Base-by-base conservation (phyloP, 73 alveolate genomes). In the Diophrys appendiculata region DNA sequence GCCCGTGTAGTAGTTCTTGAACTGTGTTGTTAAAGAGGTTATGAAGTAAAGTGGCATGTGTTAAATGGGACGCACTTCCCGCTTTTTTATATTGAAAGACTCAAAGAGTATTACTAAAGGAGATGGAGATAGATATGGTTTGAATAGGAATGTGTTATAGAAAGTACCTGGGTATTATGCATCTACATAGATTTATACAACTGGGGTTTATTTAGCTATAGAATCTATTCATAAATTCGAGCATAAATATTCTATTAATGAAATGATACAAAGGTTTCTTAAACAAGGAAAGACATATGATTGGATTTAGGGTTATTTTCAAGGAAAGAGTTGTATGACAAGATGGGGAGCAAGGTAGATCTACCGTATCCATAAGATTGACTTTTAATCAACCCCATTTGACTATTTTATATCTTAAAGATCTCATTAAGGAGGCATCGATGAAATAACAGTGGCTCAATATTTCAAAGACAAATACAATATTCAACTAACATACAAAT, bases 111-210 rank as follows among this genome's bases (percentile, higher is more conserved):
- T n/a, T n/a, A n/a, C n/a, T n/a, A n/a, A n/a, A n/a, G n/a, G n/a
- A n/a, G n/a, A n/a, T n/a, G n/a, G n/a, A n/a, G n/a, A n/a, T n/a
- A n/a, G n/a, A n/a, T n/a, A n/a, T n/a, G n/a, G n/a, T n/a, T n/a
- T n/a, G n/a, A n/a, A n/a, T n/a, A n/a, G n/a, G n/a, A n/a, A n/a
- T n/a, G n/a, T n/a, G n/a, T n/a, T n/a, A n/a, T n/a, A n/a, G n/a
- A 72, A 52, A 30, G 34, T 81, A 43, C 89, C 89, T 33, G 68
- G 68, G 23, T 70, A 22, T 11, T 30, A 13, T 67, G 33, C 65
- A 28, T 70, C 78, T 2, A 30, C 68, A 31, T 23, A 14, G 18
- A 26, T 30, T 23, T 34, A 70, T 27, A 31, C n/a, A 11, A 11
- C 60, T 11, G 60, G 60, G 5, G n/a, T 43, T 43, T 43, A 43